Evolutionary conservation across 106 monocot species (phyloP).

Genomic region (Xerophyta viscosa): DNA sequence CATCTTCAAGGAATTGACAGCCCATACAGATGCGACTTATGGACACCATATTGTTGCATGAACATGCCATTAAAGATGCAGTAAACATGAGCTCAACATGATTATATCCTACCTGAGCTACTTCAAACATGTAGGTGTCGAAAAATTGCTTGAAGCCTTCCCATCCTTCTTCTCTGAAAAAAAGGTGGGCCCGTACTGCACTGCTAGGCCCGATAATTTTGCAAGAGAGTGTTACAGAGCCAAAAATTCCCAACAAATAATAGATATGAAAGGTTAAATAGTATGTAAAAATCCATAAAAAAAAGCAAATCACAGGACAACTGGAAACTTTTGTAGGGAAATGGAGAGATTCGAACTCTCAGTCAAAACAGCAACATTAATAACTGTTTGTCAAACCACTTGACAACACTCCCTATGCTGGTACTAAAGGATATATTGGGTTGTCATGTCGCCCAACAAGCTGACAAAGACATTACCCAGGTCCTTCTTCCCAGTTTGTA

Average conservation of each 20-base stretch:
- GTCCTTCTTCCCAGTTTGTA: constrained; percentile 34
- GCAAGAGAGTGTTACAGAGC: no score
- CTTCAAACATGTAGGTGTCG: constrained; percentile 91
- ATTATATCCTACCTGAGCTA: constrained; percentile 58
- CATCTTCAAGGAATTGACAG: no score
- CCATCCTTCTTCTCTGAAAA: constrained; percentile 87
- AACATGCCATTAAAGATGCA: no score
- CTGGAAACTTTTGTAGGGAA: constrained; percentile 50
- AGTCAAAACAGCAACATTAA: constrained; percentile 85
- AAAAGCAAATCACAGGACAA: no score
- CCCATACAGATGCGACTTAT: no score
- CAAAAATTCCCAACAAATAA: constrained; percentile 19
- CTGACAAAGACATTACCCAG: constrained; percentile 94
- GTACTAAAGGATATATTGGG: constrained; percentile 52
- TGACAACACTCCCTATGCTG: constrained; percentile 88
- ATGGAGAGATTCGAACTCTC: constrained; percentile 99
- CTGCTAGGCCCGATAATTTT: constrained; percentile 40
- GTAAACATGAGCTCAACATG: background rate
- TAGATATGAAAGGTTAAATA: constrained; percentile 13
- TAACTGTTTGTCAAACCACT: constrained; percentile 95
- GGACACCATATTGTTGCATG: no score
- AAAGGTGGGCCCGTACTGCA: constrained; percentile 76
- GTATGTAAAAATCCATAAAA: no score
- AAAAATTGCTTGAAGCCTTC: constrained; percentile 74
- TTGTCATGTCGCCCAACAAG: constrained; percentile 80